A percentile compares a stretch with the other conserved stretches of the same genome.
Evolutionary conservation across 805 yeast species (phyloP).

Genomic region (Candida boleticola): DNA sequence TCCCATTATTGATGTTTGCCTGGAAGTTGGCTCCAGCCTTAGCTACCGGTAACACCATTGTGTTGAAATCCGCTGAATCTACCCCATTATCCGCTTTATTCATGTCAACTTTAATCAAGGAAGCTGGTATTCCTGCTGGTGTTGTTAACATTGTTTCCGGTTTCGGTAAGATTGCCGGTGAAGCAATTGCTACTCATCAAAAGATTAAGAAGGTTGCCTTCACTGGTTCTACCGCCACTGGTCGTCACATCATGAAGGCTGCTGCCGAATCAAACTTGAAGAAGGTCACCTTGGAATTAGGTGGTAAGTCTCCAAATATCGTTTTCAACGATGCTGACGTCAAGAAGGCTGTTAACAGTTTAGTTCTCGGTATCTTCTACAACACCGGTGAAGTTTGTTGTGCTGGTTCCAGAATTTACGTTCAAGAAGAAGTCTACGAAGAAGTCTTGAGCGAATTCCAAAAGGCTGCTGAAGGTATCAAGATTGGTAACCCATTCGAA

Average conservation of each 20-base stretch:
- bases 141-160: conserved; percentile 87
- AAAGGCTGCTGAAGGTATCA: conserved; percentile 51
- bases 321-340: conserved; percentile 84
- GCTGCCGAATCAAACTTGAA: conserved; percentile 81
- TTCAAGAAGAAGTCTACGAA: conserved; percentile 83
- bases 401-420: conserved; percentile 89
- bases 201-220: conserved; percentile 87
- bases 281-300: conserved; percentile 90
- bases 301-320: conserved; percentile 94
- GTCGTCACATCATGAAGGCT: conserved; percentile 74
- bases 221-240: conserved; percentile 93
- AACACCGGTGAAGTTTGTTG: conserved; percentile 96
- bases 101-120: conserved; percentile 63
- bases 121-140: conserved; percentile 92
- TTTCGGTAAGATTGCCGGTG: conserved; percentile 82
- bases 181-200: conserved; percentile 73
- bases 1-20: conserved; percentile 89
- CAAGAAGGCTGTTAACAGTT: conserved; percentile 70
- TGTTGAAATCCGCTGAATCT: conserved; percentile 87
- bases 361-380: conserved; percentile 81
- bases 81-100: conserved; percentile 87
- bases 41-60: conserved; percentile 86
- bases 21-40: conserved; percentile 95
- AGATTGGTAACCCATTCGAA: conserved; percentile 84
- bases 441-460: conserved; percentile 64